A percentile compares a stretch with the other conserved stretches of the same genome.
Evolutionary conservation across 129 eudicot genomes (phyloP).

Genomic region (Apium graveolens): DNA sequence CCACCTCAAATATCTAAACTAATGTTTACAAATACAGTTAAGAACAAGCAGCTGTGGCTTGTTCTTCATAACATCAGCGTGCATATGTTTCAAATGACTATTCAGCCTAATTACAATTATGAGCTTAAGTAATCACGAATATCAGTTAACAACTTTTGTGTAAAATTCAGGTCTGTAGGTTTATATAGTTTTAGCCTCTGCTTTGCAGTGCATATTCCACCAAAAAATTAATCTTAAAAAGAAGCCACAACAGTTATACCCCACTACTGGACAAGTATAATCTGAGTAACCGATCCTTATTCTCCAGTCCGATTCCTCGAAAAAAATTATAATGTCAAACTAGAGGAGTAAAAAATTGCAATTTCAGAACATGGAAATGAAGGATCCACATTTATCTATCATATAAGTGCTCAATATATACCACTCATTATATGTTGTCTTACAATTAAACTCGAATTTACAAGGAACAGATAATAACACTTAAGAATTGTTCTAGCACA

Average conservation of each 20-base stretch:
- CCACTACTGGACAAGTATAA: neutral
- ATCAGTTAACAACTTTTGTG: neutral
- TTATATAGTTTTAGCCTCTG: neutral
- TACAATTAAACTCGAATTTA: neutral
- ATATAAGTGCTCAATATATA: neutral
- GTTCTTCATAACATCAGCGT: neutral
- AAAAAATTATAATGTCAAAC: neutral
- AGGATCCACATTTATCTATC: neutral
- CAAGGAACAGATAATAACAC: neutral
- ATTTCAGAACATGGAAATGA: neutral
- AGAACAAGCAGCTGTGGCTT: neutral
- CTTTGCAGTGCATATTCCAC: neutral
- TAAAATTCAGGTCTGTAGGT: neutral
- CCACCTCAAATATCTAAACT: neutral
- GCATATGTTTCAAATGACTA: neutral
- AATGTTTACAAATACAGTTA: neutral
- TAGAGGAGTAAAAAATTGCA: neutral
- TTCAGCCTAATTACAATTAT: neutral
- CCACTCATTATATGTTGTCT: neutral
- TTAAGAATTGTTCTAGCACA: neutral
- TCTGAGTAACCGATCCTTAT: neutral
- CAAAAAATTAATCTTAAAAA: neutral
- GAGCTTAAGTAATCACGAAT: neutral
- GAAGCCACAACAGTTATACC: neutral
- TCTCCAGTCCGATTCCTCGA: neutral